Conservation (phyloP, 805 yeast genomes). For the Candida ipomoeae region DNA sequence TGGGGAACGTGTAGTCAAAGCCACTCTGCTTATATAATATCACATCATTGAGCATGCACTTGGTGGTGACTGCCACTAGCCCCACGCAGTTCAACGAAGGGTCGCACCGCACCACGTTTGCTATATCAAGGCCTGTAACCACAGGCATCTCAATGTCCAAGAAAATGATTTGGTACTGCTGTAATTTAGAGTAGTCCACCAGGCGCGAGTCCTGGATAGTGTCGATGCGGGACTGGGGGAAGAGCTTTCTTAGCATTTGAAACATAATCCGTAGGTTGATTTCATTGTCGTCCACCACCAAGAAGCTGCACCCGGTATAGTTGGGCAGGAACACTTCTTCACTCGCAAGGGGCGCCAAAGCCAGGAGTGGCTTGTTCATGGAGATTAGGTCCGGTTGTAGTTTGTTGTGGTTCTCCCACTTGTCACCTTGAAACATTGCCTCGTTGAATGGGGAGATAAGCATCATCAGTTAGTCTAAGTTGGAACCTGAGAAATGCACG, state of each 20-base stretch:
- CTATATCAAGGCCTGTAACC: constrained; percentile 37
- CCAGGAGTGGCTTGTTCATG: constrained; percentile 2
- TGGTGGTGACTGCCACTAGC: constrained; percentile 41
- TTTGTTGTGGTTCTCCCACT: constrained; percentile 1
- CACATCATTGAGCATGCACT: constrained; percentile 25
- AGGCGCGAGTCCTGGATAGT: constrained; percentile 28
- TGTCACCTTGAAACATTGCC: neutral
- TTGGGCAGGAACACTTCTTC: constrained; percentile 10
- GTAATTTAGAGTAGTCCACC: constrained; percentile 22
- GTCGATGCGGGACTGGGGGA: constrained; percentile 28
- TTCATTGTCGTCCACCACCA: constrained; percentile 40
- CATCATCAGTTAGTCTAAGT: neutral
- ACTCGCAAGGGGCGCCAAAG: neutral
- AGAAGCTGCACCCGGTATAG: constrained; percentile 14
- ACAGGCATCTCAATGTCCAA: constrained; percentile 46
- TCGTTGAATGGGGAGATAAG: neutral
- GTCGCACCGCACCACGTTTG: constrained; percentile 16
- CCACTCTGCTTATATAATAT: constrained; percentile 31
- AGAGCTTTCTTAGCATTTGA: constrained; percentile 29
- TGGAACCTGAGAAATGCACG: neutral
- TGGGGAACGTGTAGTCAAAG: constrained; percentile 38
- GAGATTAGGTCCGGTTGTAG: neutral
- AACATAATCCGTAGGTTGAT: constrained; percentile 37
- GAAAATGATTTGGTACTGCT: constrained; percentile 25
- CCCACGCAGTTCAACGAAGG: constrained; percentile 21